Base-by-base conservation (phyloP, 1,139 yeast genomes). In the Geotrichum klebahnii region DNA sequence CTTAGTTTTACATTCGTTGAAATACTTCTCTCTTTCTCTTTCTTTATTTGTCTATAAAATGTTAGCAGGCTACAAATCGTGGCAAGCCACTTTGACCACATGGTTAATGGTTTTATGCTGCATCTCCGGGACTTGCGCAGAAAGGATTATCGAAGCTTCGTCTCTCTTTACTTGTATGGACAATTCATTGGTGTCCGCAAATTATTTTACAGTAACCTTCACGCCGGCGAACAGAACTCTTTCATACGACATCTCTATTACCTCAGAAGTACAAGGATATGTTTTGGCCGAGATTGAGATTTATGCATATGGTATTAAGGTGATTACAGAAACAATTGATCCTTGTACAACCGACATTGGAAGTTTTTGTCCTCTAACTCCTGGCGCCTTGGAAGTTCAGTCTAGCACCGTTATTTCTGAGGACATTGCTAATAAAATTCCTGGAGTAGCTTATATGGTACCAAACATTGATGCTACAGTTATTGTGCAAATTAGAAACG, bases 381-480 rank as follows among this genome's bases (percentile, higher is more conserved):
- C 96, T 2, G 97, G 98, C 40, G 86, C 89, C 69, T 78, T 92
- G 61, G 94, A 86, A 58, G 75, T 89, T 47, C 66, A 72, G 48
- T 78, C 87, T 36, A 69, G 73, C 44, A 78, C 84, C 58, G 56
- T 61, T 8, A 61, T 90, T 26, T 59, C 73, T 26, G 50, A 61
- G 2, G 67, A 69, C 45, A 67, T 83, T 52, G 72, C 80, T 5
- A 64, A 68, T 12, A 67, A 76, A 50, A 79, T 92, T 56, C 98
- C 98, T 1, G 78, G 82, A 9, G 72, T 92, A 32, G 97, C 96
- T 1, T 92, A 80, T 69, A 82, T 89, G 3, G 80, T 92, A 42
- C 99, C 99, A 0, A 96, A 92, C 67, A 74, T 94, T 60, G 99
- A 92, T 65, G 97, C 96, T n/a, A 80, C 86, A 59, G 96, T 87